Conservation (phyloP, 2,329 filamentous ascomycete species). For the Verticillium dahliae region DNA sequence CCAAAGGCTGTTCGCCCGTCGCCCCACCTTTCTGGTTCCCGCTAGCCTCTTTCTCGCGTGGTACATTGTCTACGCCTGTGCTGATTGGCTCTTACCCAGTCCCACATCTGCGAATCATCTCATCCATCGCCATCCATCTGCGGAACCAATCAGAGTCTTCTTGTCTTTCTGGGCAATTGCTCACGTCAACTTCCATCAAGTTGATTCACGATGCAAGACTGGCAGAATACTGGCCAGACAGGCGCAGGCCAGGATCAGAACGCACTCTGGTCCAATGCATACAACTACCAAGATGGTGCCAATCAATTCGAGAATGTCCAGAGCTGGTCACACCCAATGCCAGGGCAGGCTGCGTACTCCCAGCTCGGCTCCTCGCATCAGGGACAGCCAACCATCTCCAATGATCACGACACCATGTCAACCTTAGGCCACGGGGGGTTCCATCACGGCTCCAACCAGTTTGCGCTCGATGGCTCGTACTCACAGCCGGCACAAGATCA, state of each 20-base stretch:
- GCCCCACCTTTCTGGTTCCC: not conserved
- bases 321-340: constrained; percentile 28
- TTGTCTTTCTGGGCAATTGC: not conserved
- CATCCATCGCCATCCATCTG: not conserved
- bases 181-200: not conserved
- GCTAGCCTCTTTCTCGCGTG: not conserved
- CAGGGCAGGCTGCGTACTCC: constrained; percentile 23
- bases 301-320: constrained; percentile 30
- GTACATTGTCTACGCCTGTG: not conserved
- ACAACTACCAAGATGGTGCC: constrained; percentile 5
- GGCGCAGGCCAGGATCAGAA: constrained; percentile 8
- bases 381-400: constrained; percentile 6
- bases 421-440: constrained; percentile 7
- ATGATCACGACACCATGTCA: constrained; percentile 3
- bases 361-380: constrained; percentile 19
- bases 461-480: constrained; percentile 14
- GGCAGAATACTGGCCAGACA: constrained; percentile 10
- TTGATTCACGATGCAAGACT: constrained; percentile 9
- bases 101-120: not conserved
- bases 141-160: not conserved
- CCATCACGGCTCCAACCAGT: constrained; percentile 7
- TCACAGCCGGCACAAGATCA: constrained; percentile 25
- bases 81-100: not conserved
- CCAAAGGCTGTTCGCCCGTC: not conserved
- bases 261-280: constrained; percentile 8